These are phyloP conservation scores for Candida tetrigidarum DNA, from an alignment of 1,139 yeast species.

Conservation along the genomic window DNA sequence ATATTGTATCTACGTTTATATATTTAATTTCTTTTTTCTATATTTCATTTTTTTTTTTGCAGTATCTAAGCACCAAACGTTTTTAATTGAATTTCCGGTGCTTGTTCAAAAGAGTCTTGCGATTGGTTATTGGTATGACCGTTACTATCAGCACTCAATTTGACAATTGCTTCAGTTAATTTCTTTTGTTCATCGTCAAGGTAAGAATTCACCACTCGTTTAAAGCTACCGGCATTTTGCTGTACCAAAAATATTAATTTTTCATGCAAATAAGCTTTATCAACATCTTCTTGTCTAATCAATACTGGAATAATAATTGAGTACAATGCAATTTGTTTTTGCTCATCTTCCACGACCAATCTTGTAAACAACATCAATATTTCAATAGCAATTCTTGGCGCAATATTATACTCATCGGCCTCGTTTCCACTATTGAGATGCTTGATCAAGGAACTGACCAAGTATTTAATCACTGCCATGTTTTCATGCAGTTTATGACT, in stretches of 20 bases:
- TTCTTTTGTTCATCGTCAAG: constrained; percentile 42
- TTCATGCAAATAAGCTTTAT: constrained; percentile 48
- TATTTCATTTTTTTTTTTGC: background rate
- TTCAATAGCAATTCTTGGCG: constrained; percentile 55
- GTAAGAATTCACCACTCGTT: constrained; percentile 45
- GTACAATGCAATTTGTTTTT: constrained; percentile 36
- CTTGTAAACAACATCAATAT: constrained; percentile 54
- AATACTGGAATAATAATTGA: constrained; percentile 56
- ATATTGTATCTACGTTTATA: too few relatives aligned
- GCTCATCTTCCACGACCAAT: constrained; percentile 32
- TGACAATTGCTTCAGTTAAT: constrained; percentile 47
- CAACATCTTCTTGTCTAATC: constrained; percentile 35
- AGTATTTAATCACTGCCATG: constrained; percentile 31
- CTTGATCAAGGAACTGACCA: constrained; percentile 35
- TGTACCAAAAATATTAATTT: constrained; percentile 57
- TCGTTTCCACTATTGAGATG: constrained; percentile 21
- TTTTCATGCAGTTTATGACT: constrained; percentile 28
- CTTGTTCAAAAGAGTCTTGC: constrained; percentile 18
- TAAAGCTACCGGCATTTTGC: constrained; percentile 56
- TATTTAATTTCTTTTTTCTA: background rate
- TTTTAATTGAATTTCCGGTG: constrained; percentile 37
- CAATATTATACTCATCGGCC: constrained; percentile 16
- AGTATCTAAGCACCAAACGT: constrained; percentile 29
- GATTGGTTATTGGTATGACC: constrained; percentile 9
- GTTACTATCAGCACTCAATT: constrained; percentile 15